Percentiles rank a stretch among this genome's conserved stretches.
These are phyloP conservation scores for Plantago coronopus DNA, from an alignment of 305 asterid genomes.

Conservation along the genomic window DNA sequence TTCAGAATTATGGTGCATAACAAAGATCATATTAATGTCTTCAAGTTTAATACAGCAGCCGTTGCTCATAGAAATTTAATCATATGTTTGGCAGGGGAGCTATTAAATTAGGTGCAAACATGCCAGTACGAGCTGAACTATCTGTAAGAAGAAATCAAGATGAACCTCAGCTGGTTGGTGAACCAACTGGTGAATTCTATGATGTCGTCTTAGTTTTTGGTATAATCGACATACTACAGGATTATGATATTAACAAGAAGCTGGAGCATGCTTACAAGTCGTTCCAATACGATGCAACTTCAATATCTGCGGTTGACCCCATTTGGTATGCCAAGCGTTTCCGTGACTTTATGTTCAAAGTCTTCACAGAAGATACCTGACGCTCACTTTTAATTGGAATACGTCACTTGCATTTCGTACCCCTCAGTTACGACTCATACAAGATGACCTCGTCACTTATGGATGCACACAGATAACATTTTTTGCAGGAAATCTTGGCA, in stretches of 20 bases:
- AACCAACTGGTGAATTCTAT: conserved; percentile 73
- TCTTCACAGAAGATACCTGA: conserved; percentile 61
- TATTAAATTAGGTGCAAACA: conserved; percentile 55
- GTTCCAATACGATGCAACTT: conserved; percentile 73
- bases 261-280: conserved; percentile 96
- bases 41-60: neutral
- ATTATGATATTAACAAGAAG: conserved; percentile 89
- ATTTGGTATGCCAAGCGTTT: conserved; percentile 80
- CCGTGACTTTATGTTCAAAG: conserved; percentile 69
- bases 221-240: conserved; percentile 88
- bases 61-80: conserved; percentile 3
- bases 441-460: conserved; percentile 11
- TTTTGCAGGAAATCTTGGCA: conserved; percentile 7
- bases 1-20: neutral
- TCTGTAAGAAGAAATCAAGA: conserved; percentile 48
- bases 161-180: conserved; percentile 68
- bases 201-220: conserved; percentile 82
- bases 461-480: neutral
- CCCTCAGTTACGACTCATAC: neutral
- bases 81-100: conserved; percentile 35
- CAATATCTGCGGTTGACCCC: conserved; percentile 93
- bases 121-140: conserved; percentile 76
- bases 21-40: neutral
- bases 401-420: conserved; percentile 12
- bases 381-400: conserved; percentile 12